Conservation (phyloP, 176 grass and related monocot species). For the Urochloa ruziziensis region DNA sequence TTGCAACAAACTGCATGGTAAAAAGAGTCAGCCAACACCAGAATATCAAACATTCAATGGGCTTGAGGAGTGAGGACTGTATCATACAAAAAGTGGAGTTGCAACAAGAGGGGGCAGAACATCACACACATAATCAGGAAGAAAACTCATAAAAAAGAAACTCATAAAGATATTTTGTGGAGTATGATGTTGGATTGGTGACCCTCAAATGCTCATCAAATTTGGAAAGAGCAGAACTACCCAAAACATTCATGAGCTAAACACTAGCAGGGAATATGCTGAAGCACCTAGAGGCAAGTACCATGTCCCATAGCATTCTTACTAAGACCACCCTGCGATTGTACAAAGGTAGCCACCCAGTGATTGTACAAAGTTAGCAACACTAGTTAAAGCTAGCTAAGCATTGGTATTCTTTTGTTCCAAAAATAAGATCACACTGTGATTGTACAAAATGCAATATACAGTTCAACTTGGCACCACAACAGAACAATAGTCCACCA, state of each 20-base stretch:
- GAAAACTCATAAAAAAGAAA: not conserved
- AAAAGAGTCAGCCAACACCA: constrained; percentile 12
- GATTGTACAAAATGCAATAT: not conserved
- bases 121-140: not conserved
- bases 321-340: too few relatives aligned
- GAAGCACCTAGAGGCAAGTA: constrained; percentile 3
- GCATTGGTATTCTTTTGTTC: not conserved
- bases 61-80: not conserved
- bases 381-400: not conserved
- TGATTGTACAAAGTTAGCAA: too few relatives aligned
- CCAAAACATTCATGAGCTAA: not conserved
- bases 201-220: not conserved
- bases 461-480: not conserved
- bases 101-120: not conserved
- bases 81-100: not conserved
- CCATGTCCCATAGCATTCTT: not conserved
- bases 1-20: constrained; percentile 63
- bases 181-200: not conserved
- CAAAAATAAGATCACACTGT: not conserved
- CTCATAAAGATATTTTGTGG: not conserved
- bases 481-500: not conserved
- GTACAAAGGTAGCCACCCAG: too few relatives aligned
- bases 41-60: constrained; percentile 7
- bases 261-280: constrained; percentile 6
- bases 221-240: not conserved